Evolutionary conservation across 768 basidiomycete genomes (phyloP), one percentile per base, ranked within the genome.

Genomic region (Psilocybe azurescens): DNA sequence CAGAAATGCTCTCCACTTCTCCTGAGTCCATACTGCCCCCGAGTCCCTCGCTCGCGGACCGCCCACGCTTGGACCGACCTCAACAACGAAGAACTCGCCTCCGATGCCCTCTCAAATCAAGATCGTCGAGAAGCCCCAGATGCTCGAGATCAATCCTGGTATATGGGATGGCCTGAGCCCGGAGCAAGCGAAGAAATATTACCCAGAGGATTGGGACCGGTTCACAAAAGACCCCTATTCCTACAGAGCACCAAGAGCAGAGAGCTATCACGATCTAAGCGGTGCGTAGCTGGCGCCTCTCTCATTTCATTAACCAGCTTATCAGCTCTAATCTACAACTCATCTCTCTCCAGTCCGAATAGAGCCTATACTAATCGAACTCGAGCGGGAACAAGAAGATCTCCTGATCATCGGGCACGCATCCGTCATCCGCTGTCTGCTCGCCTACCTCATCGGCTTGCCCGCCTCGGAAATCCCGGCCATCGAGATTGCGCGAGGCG

Each of bases 91-190:
- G 16, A 63, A 61, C 6, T 52, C 61, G 5, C 66, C 70, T 3
- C 68, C 69, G 0, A 64, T 73, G 62, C 69, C 74, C 7, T 65
- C 70, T 46, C 85, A 82, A 54, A 86, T 94, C 73, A 95, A 91
- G 72, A 94, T 99, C 32, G 85, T 95, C 50, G 95, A 99, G 78
- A 98, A 97, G 70, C 86, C 91, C 0, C 95, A 96, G 75, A 98
- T 99, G 96, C 83, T 89, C 55, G 97, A 99, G 79, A 97, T 99
- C 71, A 99, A 99, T 70, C 97, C 96, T 55, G 97, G 91, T 6
- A 89, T 99, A 16, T 97, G 96, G 95, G 97, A 99, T 73, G 97
- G 97, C 0, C 82, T 99, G 41, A 92, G 90, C 1, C 90, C 93
- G 0, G 92, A 94, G 65, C 90, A 97, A 70, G 95, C 94, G 18